Evolutionary conservation across 2,329 filamentous ascomycete genomes (phyloP), one percentile per base, ranked within the genome.

Genomic region (Sodiomyces alkalinus): DNA sequence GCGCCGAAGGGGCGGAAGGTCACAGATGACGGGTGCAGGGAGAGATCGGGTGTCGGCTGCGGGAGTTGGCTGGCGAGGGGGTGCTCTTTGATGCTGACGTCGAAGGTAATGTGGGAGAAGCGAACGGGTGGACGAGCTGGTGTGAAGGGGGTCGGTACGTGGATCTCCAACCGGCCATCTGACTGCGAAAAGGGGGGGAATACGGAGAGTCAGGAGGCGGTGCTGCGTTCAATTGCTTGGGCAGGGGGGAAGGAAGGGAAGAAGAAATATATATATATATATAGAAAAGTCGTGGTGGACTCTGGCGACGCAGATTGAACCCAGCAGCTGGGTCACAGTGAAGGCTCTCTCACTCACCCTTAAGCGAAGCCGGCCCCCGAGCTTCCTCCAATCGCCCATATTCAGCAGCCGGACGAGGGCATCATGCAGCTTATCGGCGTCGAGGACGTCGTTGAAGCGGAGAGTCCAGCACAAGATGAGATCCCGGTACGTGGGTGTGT

Each of bases 381-480:
- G 36, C 33, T 59, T 60, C 17, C 47, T 49, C 62, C 60, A 66
- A 19, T 55, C 55, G 1, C 52, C 55, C 6, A 48, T 52, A 9
- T 55, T 45, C 6, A 64, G 35, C 10, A 66, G 39, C 10, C 36
- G 40, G 7, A 43, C 39, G 2, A 65, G 41, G 1, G 56, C 40
- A 5, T 23, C 29, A 2, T 44, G 41, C 2, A 66, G 44, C 24
- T 45, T 56, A 0, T 52, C 37, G 0, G 49, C 36, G 31, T 66
- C 58, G 4, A 66, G 48, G 2, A 62, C 55, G 32, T 59, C 53
- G 33, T 64, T 52, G 36, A 64, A 65, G 4, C 46, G 43, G 17
- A 62, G 43, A 1, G 49, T 49, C 43, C 44, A 51, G 14, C 39
- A 40, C 2, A 56, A 17, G 4, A 49, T 29, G 22, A 51, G 42